Evolutionary conservation across 768 basidiomycete species (phyloP).

Genomic region (Tubosaeta brunneosetosa): DNA sequence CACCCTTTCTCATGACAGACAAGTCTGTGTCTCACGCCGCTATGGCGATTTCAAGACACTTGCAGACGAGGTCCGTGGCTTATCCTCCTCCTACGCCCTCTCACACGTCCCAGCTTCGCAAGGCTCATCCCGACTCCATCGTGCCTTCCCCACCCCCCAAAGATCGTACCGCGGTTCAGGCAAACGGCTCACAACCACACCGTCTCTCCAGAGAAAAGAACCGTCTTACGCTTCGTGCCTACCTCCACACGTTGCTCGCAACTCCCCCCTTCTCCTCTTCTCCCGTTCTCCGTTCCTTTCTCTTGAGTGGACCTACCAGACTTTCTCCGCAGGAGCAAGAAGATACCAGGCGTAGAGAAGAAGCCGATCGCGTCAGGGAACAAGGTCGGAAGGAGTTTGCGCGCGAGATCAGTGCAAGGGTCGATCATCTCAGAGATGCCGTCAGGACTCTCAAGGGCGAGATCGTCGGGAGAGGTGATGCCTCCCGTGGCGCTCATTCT

Average conservation of each 20-base stretch:
- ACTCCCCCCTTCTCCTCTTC: constrained; percentile 75
- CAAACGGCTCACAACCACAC: not conserved
- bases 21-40: constrained; percentile 85
- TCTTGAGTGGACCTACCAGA: constrained; percentile 69
- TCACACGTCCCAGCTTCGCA: constrained; percentile 58
- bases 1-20: constrained; percentile 60
- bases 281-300: constrained; percentile 80
- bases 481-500: not conserved
- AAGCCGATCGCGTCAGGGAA: constrained; percentile 83
- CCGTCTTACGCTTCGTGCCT: constrained; percentile 86
- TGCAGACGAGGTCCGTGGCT: constrained; percentile 63
- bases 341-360: constrained; percentile 76
- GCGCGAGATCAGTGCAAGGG: constrained; percentile 77
- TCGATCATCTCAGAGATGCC: constrained; percentile 79
- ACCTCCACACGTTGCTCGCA: constrained; percentile 76
- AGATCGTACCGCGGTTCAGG: constrained; percentile 63
- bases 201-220: constrained; percentile 90
- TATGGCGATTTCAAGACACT: constrained; percentile 95
- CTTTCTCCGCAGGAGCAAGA: constrained; percentile 69
- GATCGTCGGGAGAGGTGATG: constrained; percentile 75
- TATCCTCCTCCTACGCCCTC: not conserved
- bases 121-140: constrained; percentile 78
- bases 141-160: constrained; percentile 83
- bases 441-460: constrained; percentile 90
- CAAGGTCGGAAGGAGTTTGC: constrained; percentile 85